Base-by-base conservation (phyloP, 1,284 basidiomycete species). In the Cutaneotrichosporon sp. region DNA sequence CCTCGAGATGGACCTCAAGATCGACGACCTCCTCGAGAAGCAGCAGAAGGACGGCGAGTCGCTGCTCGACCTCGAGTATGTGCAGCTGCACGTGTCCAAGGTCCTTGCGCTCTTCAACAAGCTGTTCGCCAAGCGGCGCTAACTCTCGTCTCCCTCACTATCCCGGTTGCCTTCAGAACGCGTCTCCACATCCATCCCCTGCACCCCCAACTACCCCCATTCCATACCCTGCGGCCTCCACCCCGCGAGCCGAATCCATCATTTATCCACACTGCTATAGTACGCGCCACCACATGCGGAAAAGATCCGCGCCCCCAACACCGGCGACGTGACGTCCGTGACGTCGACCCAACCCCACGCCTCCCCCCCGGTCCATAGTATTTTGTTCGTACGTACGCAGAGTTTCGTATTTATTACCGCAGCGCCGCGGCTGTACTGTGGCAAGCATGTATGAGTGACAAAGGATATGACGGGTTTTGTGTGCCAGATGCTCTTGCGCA, bases 21-120 rank as follows among this genome's bases (percentile, higher is more conserved):
- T 98, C 68, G 96, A 98, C 76, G 96, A 98, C 77, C 77, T 98
- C 61, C 79, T 98, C 66, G 93, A 98, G 77, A 96, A 93, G 85
- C 73, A 96, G 89, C 94, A 97, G 87, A 96, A 97, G 78, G 93
- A 98, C 76, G 93, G 93, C 76, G 91, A 97, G 65, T 89, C 93
- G 65, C 79, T 92, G 44, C 79, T 98, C 56, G 94, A 97, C 77
- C 80, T 98, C 55, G 92, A 97, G 77, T 97, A 98, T 70, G 94
- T 98, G 51, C 92, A 97, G 75, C 78, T 98, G 60, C 93, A 96
- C 73, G 94, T 98, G 18, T 87, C 89, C 3, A 96, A 96, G 74
- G 91, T 97, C 37, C 80, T 98, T 33, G 86, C 84, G 34, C 80
- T 97, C 56, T 79, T 93, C 69, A 92, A 90, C 81, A 92, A 92